Conservation (phyloP, 352 stramenopile species). For the Globisporangium acanthophoron region DNA sequence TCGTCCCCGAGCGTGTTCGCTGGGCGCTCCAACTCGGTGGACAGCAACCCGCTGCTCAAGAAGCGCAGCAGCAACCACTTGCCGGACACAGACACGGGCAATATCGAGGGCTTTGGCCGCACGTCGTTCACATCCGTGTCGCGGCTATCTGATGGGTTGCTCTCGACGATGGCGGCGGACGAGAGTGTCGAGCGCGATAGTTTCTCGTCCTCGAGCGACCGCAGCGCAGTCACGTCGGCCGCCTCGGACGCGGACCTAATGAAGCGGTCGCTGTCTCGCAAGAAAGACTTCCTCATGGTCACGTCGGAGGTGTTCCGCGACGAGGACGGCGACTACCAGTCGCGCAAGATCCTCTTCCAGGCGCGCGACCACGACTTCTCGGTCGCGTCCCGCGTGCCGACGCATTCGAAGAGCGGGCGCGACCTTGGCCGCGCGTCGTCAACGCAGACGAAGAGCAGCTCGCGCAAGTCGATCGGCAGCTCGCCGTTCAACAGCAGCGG, state of each 20-base stretch:
- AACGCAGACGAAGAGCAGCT: constrained; percentile 38
- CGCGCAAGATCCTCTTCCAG: constrained; percentile 87
- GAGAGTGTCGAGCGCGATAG: constrained; percentile 29
- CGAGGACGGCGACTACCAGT: constrained; percentile 81
- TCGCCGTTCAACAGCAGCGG: constrained; percentile 29
- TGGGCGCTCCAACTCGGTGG: constrained; percentile 40
- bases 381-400: constrained; percentile 70
- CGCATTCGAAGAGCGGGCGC: constrained; percentile 58
- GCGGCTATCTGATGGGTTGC: constrained; percentile 38
- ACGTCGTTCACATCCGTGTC: constrained; percentile 77
- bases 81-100: constrained; percentile 27
- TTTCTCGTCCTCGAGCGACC: constrained; percentile 46
- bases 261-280: constrained; percentile 79
- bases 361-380: constrained; percentile 83
- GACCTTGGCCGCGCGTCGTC: constrained; percentile 47
- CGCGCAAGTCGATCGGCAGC: constrained; percentile 43
- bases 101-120: constrained; percentile 50
- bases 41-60: constrained; percentile 34
- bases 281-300: constrained; percentile 90
- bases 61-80: constrained; percentile 43
- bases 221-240: constrained; percentile 15
- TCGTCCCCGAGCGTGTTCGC: constrained; percentile 26
- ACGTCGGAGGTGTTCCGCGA: constrained; percentile 86
- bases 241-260: constrained; percentile 64
- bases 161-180: constrained; percentile 19